Conservation (phyloP, 805 yeast genomes). For the Candida parachauliodes region DNA sequence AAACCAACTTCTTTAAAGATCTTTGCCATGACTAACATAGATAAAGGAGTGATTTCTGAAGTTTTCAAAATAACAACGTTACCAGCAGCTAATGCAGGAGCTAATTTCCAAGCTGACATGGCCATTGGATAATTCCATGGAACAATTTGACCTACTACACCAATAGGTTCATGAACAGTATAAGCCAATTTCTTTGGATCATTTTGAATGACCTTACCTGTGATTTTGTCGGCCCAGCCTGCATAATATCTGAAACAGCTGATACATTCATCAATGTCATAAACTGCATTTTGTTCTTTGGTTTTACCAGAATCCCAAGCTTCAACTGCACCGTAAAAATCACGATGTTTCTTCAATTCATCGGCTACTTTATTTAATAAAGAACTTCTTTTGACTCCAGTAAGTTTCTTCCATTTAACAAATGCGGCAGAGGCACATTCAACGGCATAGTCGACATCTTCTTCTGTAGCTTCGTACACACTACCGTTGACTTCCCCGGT, state of each 20-base stretch:
- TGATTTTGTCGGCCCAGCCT: conserved; percentile 60
- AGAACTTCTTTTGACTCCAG: conserved; percentile 40
- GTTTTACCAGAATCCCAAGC: conserved; percentile 51
- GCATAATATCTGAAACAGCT: conserved; percentile 51
- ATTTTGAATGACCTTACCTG: conserved; percentile 44
- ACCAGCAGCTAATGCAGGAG: conserved; percentile 81
- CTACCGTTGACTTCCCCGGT: conserved; percentile 42
- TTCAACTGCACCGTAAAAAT: conserved; percentile 35
- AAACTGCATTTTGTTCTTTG: conserved; percentile 42
- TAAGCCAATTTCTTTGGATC: conserved; percentile 55
- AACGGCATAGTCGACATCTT: conserved; percentile 42
- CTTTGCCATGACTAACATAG: conserved; percentile 58
- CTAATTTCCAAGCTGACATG: conserved; percentile 79
- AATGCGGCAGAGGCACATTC: conserved; percentile 36
- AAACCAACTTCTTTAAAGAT: conserved; percentile 63
- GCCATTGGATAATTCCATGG: conserved; percentile 49
- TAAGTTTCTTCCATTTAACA: conserved; percentile 44
- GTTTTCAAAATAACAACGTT: conserved; percentile 69
- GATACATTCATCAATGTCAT: conserved; percentile 47
- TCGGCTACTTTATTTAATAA: conserved; percentile 37
- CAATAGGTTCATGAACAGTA: conserved; percentile 58
- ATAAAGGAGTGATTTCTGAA: conserved; percentile 73
- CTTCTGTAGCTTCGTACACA: conserved; percentile 40
- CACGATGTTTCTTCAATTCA: conserved; percentile 28
- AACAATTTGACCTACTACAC: conserved; percentile 45